Evolutionary conservation across 2,329 filamentous ascomycete species (phyloP).

Genomic region (Aurifilum marmelostoma): DNA sequence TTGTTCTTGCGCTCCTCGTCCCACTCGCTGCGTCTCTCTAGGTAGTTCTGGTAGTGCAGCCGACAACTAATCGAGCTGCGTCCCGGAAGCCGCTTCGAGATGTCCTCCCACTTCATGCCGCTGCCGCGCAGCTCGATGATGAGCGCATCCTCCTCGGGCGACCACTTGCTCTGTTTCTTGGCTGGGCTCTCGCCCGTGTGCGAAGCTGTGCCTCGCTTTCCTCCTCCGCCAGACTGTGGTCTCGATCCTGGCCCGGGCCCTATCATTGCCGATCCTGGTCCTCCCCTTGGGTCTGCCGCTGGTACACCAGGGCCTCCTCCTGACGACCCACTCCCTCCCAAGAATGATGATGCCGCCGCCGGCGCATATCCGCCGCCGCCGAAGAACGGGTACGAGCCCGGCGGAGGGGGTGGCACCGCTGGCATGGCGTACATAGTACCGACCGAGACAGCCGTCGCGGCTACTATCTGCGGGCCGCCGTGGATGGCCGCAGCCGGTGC

Average conservation of each 20-base stretch:
- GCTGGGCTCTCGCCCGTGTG: slow-evolving; percentile 70
- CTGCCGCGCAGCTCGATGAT: slow-evolving; percentile 89
- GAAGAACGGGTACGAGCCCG: slow-evolving; percentile 25
- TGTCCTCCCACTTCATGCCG: slow-evolving; percentile 99
- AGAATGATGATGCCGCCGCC: slow-evolving; percentile 4
- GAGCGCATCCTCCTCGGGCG: slow-evolving; percentile 85
- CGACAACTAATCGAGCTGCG: slow-evolving; percentile 93
- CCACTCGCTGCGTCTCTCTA: slow-evolving; percentile 91
- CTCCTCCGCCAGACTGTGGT: slow-evolving; percentile 31
- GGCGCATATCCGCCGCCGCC: slow-evolving; percentile 27
- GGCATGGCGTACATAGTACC: slow-evolving; percentile 28
- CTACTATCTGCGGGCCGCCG: slow-evolving; percentile 24
- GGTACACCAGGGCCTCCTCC: neutral
- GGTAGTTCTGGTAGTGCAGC: slow-evolving; percentile 95
- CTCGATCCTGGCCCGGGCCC: slow-evolving; percentile 20
- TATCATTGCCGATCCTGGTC: neutral
- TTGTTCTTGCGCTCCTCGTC: slow-evolving; percentile 98
- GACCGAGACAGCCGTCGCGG: slow-evolving; percentile 23
- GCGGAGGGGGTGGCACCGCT: slow-evolving; percentile 21
- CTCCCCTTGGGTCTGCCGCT: slow-evolving; percentile 31
- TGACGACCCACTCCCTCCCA: slow-evolving; percentile 32
- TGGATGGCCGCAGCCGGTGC: slow-evolving; percentile 27
- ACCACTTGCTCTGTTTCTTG: slow-evolving; percentile 98
- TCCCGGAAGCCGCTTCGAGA: slow-evolving; percentile 86
- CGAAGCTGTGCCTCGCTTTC: slow-evolving; percentile 56